A percentile compares a stretch with the other conserved stretches of the same genome.
Conservation (phyloP, 139 green algal genomes). For the Deuterostichococcus epilithicus region DNA sequence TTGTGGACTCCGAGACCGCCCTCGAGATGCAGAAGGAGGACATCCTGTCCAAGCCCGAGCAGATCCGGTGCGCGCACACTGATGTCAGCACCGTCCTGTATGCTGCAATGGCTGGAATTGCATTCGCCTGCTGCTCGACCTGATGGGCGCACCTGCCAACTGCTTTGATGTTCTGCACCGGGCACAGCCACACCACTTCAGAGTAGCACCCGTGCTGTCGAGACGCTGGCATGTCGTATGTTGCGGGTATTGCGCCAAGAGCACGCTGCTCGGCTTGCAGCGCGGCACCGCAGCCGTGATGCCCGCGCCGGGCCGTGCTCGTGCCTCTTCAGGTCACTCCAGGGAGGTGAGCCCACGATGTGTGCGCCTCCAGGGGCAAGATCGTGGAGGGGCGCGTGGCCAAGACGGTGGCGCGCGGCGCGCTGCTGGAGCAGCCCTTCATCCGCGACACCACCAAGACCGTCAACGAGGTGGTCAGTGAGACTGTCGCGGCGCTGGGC, state of each 20-base stretch:
- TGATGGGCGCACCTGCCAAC: too few relatives aligned
- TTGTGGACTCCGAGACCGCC: slow-evolving; percentile 62
- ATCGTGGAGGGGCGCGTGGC: slow-evolving; percentile 92
- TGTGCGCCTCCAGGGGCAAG: slow-evolving; percentile 53
- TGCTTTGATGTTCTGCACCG: too few relatives aligned
- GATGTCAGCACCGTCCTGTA: too few relatives aligned
- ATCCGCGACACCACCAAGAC: slow-evolving; percentile 83
- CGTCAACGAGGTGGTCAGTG: slow-evolving; percentile 80
- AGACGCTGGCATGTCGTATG: background rate
- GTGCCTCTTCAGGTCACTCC: too few relatives aligned
- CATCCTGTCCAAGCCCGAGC: slow-evolving; percentile 89
- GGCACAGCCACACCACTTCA: too few relatives aligned
- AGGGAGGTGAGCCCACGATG: too few relatives aligned
- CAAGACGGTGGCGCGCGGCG: slow-evolving; percentile 79
- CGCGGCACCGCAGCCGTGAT: too few relatives aligned
- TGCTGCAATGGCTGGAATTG: too few relatives aligned
- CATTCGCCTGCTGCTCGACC: too few relatives aligned
- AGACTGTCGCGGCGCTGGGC: slow-evolving; percentile 79
- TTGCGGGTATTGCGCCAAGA: too few relatives aligned
- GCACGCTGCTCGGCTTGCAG: too few relatives aligned
- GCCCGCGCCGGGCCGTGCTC: too few relatives aligned
- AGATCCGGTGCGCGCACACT: slow-evolving; percentile 60
- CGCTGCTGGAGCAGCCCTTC: slow-evolving; percentile 87
- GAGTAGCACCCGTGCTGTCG: background rate
- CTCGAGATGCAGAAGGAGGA: slow-evolving; percentile 97